phyloP scores from a whole-genome alignment of 192 early-diverging fungal species.

The Coemansia sp. region DNA sequence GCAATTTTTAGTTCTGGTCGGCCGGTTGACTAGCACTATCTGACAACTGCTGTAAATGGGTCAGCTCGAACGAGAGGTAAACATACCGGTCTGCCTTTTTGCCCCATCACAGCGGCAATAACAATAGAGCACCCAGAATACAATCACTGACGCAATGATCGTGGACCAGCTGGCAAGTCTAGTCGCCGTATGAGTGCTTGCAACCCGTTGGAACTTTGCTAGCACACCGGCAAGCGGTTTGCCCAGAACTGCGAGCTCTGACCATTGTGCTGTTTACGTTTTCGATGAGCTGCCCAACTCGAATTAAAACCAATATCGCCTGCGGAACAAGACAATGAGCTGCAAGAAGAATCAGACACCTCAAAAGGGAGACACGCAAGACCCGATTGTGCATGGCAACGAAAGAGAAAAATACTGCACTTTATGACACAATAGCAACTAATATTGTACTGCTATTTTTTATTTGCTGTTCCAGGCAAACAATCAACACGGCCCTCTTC shows the following conservation, averaged over 20 bases:
- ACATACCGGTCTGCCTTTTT: no score
- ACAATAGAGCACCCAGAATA: not conserved
- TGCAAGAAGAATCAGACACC: not conserved
- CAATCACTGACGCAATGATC: not conserved
- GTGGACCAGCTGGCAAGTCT: not conserved
- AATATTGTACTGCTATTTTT: not conserved
- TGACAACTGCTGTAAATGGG: no score
- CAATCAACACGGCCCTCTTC: not conserved
- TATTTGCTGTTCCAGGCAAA: not conserved
- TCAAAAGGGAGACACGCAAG: not conserved
- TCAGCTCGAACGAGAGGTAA: not conserved
- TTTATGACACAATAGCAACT: not conserved
- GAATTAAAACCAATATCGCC: not conserved
- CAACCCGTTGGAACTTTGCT: not conserved
- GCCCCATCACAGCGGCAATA: not conserved
- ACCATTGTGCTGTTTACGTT: slow-evolving; percentile 2
- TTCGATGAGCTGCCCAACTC: not conserved
- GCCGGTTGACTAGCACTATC: not conserved
- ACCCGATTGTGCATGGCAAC: not conserved
- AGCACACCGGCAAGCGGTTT: not conserved
- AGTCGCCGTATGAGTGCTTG: not conserved
- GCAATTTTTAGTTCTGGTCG: not conserved
- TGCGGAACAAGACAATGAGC: no score
- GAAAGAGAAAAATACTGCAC: not conserved
- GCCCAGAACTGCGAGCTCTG: not conserved